phyloP scores from a whole-genome alignment of 129 eudicot genomes.

The Silybum marianum region DNA sequence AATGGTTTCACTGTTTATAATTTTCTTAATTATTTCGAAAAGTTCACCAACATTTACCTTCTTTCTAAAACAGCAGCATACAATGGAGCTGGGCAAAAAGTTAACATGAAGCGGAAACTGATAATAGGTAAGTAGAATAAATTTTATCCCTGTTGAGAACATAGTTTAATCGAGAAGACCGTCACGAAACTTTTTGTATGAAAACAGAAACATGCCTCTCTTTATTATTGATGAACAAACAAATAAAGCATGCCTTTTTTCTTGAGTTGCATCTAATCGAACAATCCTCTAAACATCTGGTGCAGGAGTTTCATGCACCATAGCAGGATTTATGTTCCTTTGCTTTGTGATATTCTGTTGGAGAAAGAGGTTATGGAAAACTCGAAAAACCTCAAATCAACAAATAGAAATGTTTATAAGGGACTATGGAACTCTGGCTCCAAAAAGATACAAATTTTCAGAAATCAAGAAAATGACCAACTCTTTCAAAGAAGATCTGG shows the following conservation, averaged over 20 bases:
- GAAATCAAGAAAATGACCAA: constrained; percentile 39
- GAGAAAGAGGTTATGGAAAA: not conserved
- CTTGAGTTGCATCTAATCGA: not conserved
- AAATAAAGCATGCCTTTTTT: too few relatives aligned
- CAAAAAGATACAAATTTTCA: not conserved
- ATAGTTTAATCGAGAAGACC: too few relatives aligned
- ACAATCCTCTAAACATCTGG: not conserved
- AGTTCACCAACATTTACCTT: not conserved
- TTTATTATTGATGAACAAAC: too few relatives aligned
- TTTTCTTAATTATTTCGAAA: not conserved
- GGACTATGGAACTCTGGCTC: not conserved
- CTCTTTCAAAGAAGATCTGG: constrained; percentile 29
- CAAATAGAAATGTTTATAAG: not conserved
- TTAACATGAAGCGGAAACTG: not conserved
- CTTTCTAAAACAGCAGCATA: not conserved
- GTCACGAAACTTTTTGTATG: too few relatives aligned
- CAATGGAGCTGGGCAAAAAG: not conserved
- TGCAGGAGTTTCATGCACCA: not conserved
- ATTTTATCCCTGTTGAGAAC: not conserved
- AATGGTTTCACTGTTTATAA: too few relatives aligned
- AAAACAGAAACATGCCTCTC: too few relatives aligned
- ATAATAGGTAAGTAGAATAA: not conserved
- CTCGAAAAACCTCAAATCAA: not conserved
- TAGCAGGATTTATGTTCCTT: not conserved
- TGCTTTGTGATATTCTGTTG: not conserved